A percentile compares a stretch with the other conserved stretches of the same genome.
phyloP scores from a whole-genome alignment of 108 stramenopile genomes.

The Fragilariopsis cylindrus region DNA sequence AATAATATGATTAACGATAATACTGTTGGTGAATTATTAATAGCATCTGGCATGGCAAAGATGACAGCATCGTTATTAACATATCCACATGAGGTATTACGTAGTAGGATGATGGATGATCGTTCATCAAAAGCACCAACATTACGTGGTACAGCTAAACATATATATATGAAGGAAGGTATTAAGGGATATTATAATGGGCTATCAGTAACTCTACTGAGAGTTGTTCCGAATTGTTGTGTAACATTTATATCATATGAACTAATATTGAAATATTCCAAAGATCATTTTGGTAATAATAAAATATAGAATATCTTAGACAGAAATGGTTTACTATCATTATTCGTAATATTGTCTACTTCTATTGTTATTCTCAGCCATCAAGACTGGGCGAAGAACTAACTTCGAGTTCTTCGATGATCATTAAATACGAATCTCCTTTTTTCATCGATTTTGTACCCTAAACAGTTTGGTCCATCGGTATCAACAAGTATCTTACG shows the following conservation, averaged over 20 bases:
- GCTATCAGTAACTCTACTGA: constrained; percentile 71
- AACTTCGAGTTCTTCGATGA: background rate
- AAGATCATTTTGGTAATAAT: constrained; percentile 29
- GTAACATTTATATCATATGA: constrained; percentile 90
- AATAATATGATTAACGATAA: constrained; percentile 25
- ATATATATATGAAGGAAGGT: constrained; percentile 71
- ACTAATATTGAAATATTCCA: constrained; percentile 68
- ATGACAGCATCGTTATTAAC: constrained; percentile 78
- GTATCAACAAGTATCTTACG: too few species aligned
- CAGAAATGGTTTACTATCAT: too few species aligned
- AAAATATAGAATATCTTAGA: background rate
- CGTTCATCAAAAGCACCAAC: constrained; percentile 39
- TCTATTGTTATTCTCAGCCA: too few species aligned
- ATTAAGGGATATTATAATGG: constrained; percentile 75
- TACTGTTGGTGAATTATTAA: constrained; percentile 68
- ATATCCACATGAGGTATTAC: constrained; percentile 92
- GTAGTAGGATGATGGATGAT: constrained; percentile 90
- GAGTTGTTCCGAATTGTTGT: constrained; percentile 90
- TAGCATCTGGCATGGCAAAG: constrained; percentile 78
- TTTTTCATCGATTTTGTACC: background rate
- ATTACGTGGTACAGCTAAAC: constrained; percentile 44
- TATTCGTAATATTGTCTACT: too few species aligned
- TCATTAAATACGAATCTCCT: background rate
- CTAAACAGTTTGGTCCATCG: background rate
- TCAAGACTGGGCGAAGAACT: background rate